Base-by-base conservation (phyloP, 768 basidiomycete species). In the Lepiota venenata region DNA sequence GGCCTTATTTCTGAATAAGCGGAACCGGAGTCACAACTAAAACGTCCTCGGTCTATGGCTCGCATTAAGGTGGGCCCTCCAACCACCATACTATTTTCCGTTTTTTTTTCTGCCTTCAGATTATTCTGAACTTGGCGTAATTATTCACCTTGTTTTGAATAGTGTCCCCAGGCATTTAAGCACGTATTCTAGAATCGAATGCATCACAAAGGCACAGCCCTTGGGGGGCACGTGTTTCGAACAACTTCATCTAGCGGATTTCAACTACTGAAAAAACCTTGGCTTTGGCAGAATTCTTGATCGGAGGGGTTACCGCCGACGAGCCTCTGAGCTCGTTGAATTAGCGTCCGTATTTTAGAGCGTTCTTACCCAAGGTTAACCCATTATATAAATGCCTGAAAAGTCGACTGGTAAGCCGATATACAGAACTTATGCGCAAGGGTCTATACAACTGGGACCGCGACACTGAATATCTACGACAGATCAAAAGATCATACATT, bases 41-140 rank as follows among this genome's bases (percentile, higher is more conserved):
- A 90, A 93, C 65, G 71, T 93, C 50, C 75, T 76, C 57, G 84
- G 85, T 11, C 78, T 93, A 18, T 90, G 78, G 70, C 60, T 86
- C 80, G 85, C 2, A 72, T 93, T 41, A 77, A 72, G 52, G 84
- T 79, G 12, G 91, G 93, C 61, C 88, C 87, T 0, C 74, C 77
- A 69, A 82, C 93, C 60, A 56, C 91, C 14, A 71, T 90, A 4
- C 77, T 92, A 18, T 89, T 93, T 73, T 91, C 91, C 11, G 88
- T 92, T 84, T 91, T 92, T 69, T 81, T 91, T n/a, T n/a, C n/a
- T 50, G 81, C 87, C 8, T 87, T 84, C 39, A 91, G 91, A 66
- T 91, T 86, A 80, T 91, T 91, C 70, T 91, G 90, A 64, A 85
- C 89, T 2, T 91, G 87, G 87, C 88, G 87, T 88, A 56, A 63